Evolutionary conservation across 225 moss, liverwort and hornwort genomes (phyloP).

Genomic region (Ulota crispa): DNA sequence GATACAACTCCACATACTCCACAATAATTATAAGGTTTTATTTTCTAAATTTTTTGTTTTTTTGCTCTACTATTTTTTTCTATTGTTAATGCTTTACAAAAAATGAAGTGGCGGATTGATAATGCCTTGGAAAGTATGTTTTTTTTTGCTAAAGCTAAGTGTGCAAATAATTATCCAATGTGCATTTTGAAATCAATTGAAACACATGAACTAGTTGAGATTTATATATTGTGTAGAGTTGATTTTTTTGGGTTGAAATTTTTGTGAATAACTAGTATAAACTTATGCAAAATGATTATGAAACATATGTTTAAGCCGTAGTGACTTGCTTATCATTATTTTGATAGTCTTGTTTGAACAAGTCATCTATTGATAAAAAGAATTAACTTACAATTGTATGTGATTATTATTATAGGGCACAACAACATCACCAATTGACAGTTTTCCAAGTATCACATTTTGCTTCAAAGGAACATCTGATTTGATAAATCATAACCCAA

Average conservation of each 20-base stretch:
- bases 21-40: no score
- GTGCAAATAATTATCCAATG: rapidly evolving
- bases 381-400: no score
- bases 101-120: background rate
- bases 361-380: background rate
- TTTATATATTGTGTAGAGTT: background rate
- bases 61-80: background rate
- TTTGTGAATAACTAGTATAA: background rate
- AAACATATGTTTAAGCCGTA: background rate
- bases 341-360: background rate
- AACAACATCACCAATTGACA: no score
- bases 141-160: rapidly evolving
- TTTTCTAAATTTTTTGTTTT: no score
- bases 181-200: no score
- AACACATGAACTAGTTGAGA: no score
- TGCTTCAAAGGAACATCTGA: no score
- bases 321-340: background rate
- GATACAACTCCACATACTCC: no score
- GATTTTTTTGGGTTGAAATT: background rate
- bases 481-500: no score
- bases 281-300: background rate
- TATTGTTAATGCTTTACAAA: rapidly evolving
- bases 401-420: no score
- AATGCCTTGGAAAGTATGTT: rapidly evolving
- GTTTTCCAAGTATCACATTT: no score